Conservation (phyloP, 2,329 filamentous ascomycete species). For the Zasmidium angulare region DNA sequence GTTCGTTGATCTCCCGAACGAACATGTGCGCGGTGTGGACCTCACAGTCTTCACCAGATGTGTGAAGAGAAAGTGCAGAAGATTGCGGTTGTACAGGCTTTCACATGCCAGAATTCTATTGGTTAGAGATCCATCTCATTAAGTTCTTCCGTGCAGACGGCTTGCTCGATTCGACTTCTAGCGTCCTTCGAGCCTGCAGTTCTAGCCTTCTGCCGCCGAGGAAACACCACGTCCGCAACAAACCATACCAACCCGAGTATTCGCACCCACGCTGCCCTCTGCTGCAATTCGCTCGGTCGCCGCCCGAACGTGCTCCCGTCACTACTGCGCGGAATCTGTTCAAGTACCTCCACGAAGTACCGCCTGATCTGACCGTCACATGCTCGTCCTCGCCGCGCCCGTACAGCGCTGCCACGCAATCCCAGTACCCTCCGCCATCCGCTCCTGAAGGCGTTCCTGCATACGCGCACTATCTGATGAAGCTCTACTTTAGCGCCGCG, state of each 20-base stretch:
- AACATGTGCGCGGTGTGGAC: background rate
- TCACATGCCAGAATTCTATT: background rate
- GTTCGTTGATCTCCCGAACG: background rate
- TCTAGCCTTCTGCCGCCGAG: background rate
- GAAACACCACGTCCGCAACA: background rate
- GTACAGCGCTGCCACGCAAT: background rate
- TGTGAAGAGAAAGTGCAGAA: background rate
- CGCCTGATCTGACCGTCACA: background rate
- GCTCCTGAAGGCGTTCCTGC: background rate
- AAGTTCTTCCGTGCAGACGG: background rate
- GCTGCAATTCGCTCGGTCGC: background rate
- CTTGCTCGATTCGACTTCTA: background rate
- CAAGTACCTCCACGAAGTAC: background rate
- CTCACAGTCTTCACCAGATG: background rate
- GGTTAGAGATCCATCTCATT: background rate
- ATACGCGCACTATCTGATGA: background rate
- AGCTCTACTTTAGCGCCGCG: constrained; percentile 3
- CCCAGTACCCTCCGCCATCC: background rate
- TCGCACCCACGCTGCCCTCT: background rate
- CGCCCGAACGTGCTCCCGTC: background rate
- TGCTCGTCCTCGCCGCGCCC: background rate
- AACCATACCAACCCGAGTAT: background rate
- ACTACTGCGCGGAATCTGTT: background rate
- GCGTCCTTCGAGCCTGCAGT: background rate
- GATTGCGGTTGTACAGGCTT: background rate